These are phyloP conservation scores for Neurospora pannonica DNA, from an alignment of 495 filamentous ascomycete species.

Conservation along the genomic window DNA sequence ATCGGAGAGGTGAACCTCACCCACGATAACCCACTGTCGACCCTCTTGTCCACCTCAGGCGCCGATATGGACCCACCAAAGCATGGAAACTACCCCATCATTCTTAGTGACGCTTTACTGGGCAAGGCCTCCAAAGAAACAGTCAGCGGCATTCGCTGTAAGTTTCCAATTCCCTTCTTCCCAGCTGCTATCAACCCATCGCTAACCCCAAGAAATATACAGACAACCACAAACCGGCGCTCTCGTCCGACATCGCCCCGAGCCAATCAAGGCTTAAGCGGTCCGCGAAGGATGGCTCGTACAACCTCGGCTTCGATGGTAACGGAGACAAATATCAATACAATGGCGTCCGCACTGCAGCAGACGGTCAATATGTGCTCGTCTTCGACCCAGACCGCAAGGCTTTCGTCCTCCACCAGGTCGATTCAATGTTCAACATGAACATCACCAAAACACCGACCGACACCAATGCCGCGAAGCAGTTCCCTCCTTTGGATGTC, in stretches of 20 bases:
- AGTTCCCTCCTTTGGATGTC: constrained; percentile 34
- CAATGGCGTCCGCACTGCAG: constrained; percentile 36
- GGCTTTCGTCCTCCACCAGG: constrained; percentile 45
- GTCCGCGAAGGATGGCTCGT: constrained; percentile 31
- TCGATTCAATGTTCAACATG: constrained; percentile 53
- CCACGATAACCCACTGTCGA: not conserved
- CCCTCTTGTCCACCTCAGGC: constrained; percentile 17
- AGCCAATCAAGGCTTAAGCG: constrained; percentile 37
- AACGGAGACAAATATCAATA: constrained; percentile 41
- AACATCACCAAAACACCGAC: constrained; percentile 39
- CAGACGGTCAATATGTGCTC: constrained; percentile 43
- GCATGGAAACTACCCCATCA: constrained; percentile 43
- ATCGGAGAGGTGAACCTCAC: not conserved
- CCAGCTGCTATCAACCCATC: not conserved
- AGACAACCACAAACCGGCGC: constrained; percentile 47
- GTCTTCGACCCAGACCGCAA: constrained; percentile 45
- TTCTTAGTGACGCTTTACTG: constrained; percentile 45
- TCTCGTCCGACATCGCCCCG: constrained; percentile 34
- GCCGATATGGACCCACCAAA: constrained; percentile 40
- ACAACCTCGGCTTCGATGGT: constrained; percentile 38
- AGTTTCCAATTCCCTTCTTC: constrained; percentile 3
- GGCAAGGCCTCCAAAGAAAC: constrained; percentile 43
- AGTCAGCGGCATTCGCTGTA: constrained; percentile 45
- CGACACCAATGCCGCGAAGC: constrained; percentile 28
- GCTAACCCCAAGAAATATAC: constrained; percentile 1